Percentiles rank a stretch among this genome's conserved stretches.
Evolutionary conservation across 352 stramenopile genomes (phyloP).

Genomic region (Plasmopara halstedii): DNA sequence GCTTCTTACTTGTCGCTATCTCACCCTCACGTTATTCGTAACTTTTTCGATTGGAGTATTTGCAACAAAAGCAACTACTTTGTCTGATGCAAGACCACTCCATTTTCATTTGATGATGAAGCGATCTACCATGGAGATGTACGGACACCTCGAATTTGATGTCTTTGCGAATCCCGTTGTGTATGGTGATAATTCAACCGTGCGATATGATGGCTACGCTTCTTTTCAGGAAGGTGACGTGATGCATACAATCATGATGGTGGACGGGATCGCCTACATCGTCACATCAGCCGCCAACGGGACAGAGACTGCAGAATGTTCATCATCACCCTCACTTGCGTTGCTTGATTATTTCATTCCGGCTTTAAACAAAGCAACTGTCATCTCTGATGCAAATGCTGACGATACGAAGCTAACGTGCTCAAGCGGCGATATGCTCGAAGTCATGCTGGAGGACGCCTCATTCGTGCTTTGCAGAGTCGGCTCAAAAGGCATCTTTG

Average conservation of each 20-base stretch:
- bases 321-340: conserved; percentile 12
- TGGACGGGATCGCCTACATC: conserved; percentile 27
- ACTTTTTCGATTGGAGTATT: conserved; percentile 4
- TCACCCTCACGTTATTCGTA: conserved; percentile 3
- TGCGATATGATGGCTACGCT: conserved; percentile 24
- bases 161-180: conserved; percentile 29
- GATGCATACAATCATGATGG: conserved; percentile 19
- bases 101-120: conserved; percentile 27
- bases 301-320: conserved; percentile 9
- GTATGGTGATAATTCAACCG: conserved; percentile 5
- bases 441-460: conserved; percentile 18
- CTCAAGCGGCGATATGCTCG: conserved; percentile 18
- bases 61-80: background rate
- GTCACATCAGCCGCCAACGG: conserved; percentile 10
- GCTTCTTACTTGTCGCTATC: background rate
- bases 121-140: conserved; percentile 25
- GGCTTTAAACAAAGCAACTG: conserved; percentile 12
- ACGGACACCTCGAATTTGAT: conserved; percentile 23
- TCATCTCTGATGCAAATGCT: conserved; percentile 8
- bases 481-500: conserved; percentile 5
- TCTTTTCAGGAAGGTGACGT: conserved; percentile 13
- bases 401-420: conserved; percentile 16
- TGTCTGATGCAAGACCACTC: conserved; percentile 22
- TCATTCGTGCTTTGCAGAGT: conserved; percentile 21
- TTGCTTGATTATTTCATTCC: conserved; percentile 18